phyloP scores from a whole-genome alignment of 2,329 filamentous ascomycete genomes.

The Paraphaeosphaeria minitans region DNA sequence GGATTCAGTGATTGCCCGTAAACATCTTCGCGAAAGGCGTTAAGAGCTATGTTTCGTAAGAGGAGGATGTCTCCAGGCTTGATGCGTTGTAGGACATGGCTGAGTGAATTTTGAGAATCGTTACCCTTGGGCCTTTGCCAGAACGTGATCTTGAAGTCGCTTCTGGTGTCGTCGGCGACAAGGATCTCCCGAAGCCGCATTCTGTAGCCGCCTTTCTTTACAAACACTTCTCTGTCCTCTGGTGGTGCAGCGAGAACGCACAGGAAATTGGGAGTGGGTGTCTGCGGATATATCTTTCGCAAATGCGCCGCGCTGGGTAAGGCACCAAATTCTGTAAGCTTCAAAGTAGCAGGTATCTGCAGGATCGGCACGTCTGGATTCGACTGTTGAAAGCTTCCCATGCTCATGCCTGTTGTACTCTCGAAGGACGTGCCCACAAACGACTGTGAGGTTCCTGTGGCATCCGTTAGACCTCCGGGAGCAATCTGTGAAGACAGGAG shows the following conservation, averaged over 20 bases:
- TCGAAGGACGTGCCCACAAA: slow-evolving; percentile 46
- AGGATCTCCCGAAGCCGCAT: slow-evolving; percentile 45
- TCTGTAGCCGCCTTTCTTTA: slow-evolving; percentile 64
- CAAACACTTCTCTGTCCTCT: slow-evolving; percentile 69
- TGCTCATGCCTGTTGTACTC: slow-evolving; percentile 31
- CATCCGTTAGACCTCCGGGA: slow-evolving; percentile 27
- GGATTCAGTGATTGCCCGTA: slow-evolving; percentile 82
- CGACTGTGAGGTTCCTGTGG: slow-evolving; percentile 38
- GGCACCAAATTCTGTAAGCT: slow-evolving; percentile 68
- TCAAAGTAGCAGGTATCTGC: slow-evolving; percentile 30
- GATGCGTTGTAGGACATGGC: slow-evolving; percentile 54
- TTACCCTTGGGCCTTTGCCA: slow-evolving; percentile 58
- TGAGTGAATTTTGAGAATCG: slow-evolving; percentile 42
- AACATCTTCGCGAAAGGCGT: slow-evolving; percentile 75
- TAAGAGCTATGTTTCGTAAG: slow-evolving; percentile 77
- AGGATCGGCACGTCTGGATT: slow-evolving; percentile 13
- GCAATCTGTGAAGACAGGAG: slow-evolving; percentile 64
- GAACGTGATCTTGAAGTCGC: slow-evolving; percentile 81
- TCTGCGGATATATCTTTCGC: slow-evolving; percentile 73
- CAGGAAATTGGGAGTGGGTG: slow-evolving; percentile 81
- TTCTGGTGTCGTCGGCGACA: slow-evolving; percentile 82
- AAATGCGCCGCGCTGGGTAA: slow-evolving; percentile 73
- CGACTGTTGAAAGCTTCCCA: slow-evolving; percentile 28
- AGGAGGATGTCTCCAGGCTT: slow-evolving; percentile 78
- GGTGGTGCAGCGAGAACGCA: slow-evolving; percentile 76